Evolutionary conservation across 148 eudicot genomes (phyloP), one percentile per base, ranked within the genome.

Genomic region (Talinum fruticosum): DNA sequence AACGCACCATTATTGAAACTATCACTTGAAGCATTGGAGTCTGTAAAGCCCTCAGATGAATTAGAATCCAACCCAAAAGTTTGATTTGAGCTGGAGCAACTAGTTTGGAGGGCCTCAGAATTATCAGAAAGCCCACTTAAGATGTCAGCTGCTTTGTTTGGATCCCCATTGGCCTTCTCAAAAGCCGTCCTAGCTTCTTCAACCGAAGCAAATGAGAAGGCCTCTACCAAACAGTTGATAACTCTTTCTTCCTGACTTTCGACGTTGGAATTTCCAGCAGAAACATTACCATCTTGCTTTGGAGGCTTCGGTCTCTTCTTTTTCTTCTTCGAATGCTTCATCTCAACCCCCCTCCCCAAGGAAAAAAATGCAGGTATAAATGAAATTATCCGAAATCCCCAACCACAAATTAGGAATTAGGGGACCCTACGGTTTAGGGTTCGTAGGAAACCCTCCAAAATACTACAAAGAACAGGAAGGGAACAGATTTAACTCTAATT

Each of bases 271-370:
- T 59, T n/a, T 29, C 51, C 83, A 23, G 44, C 61, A 33, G 66
- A 73, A 78, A 19, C 32, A 32, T 65, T 71, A 12, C 67, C 54
- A 33, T 24, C 66, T 49, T 83, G 76, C 66, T 80, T 85, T 19
- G 85, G 69, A 78, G 81, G 70, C 18, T 78, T 73, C 23, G 87
- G 75, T 76, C 85, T 77, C 86, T 84, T 89, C 85, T 81, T 86
- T 83, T 80, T 90, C 83, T 80, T 89, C 88, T 80, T 90, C 21
- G 92, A 73, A 34, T 93, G 84, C 82, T 79, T 88, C 97, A 91
- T 62, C 66, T 28, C 13, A 28, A 0, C 57, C 57, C 57, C 57
- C 23, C 57, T 5, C 21, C 72, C 10, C n/a, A 6, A 7, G 0
- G 19, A 13, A n/a, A n/a, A 38, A 28, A 30, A 21, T 13, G 19